Conservation (phyloP, 2,329 filamentous ascomycete species). For the Fusarium nurragi region DNA sequence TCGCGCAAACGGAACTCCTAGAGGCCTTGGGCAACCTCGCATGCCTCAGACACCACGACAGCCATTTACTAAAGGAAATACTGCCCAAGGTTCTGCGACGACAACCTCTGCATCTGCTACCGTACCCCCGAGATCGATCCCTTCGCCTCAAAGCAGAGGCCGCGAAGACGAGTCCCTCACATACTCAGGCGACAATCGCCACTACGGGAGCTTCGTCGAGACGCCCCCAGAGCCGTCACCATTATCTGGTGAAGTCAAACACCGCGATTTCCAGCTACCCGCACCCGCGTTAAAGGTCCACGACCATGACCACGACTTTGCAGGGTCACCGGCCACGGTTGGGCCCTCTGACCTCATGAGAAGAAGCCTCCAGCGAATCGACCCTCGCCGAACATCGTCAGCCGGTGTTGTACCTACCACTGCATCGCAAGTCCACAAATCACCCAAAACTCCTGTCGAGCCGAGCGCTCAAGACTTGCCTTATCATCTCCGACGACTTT, state of each 20-base stretch:
- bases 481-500: slow-evolving; percentile 49
- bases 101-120: slow-evolving; percentile 21
- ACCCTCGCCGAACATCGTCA: slow-evolving; percentile 52
- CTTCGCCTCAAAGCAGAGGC: slow-evolving; percentile 18
- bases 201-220: slow-evolving; percentile 64
- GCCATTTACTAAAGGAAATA: slow-evolving; percentile 12
- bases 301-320: slow-evolving; percentile 31
- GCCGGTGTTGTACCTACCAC: slow-evolving; percentile 36
- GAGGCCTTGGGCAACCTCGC: slow-evolving; percentile 47
- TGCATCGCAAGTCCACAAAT: background rate
- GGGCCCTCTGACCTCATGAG: slow-evolving; percentile 28
- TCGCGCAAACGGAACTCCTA: slow-evolving; percentile 65
- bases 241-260: slow-evolving; percentile 34
- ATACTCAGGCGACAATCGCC: slow-evolving; percentile 50
- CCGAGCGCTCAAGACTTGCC: slow-evolving; percentile 39
- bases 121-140: slow-evolving; percentile 33
- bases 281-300: slow-evolving; percentile 60
- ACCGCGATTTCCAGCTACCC: slow-evolving; percentile 61
- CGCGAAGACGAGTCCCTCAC: slow-evolving; percentile 56
- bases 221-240: slow-evolving; percentile 50
- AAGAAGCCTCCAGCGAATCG: slow-evolving; percentile 39
- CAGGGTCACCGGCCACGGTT: slow-evolving; percentile 41
- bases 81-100: slow-evolving; percentile 8
- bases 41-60: slow-evolving; percentile 36
- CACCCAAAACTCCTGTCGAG: slow-evolving; percentile 34